These are phyloP conservation scores for Carex parvula DNA, from an alignment of 176 grass and related monocot species.

Conservation along the genomic window DNA sequence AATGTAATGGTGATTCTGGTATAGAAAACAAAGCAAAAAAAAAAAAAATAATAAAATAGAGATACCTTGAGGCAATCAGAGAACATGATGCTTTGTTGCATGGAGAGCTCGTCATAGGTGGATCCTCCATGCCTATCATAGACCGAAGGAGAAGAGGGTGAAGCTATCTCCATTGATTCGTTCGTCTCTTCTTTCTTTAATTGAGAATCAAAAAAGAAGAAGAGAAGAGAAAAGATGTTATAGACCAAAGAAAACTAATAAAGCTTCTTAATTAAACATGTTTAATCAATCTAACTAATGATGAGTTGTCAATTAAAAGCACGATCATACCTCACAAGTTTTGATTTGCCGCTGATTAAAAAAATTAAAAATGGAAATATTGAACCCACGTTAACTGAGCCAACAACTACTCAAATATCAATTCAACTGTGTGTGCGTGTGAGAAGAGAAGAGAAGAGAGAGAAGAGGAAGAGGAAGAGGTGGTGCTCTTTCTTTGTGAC, in stretches of 20 bases:
- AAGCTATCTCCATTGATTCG: slow-evolving; percentile 3
- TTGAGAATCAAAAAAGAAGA: not conserved
- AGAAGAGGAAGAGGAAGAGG: not conserved
- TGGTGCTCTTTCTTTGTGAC: not conserved
- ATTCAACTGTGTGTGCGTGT: not conserved
- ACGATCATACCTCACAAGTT: slow-evolving; percentile 1
- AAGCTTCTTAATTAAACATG: not conserved
- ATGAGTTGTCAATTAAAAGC: slow-evolving; percentile 16
- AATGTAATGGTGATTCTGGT: not conserved
- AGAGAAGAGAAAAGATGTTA: not conserved
- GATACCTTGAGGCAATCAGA: slow-evolving; percentile 76
- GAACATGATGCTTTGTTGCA: slow-evolving; percentile 57
- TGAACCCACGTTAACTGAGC: slow-evolving; percentile 25
- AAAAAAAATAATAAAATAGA: not conserved
- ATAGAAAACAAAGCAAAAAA: not conserved
- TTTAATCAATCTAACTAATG: not conserved
- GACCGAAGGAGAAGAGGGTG: not conserved
- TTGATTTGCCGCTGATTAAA: slow-evolving; percentile 4
- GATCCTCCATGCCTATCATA: slow-evolving; percentile 14
- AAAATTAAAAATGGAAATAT: not conserved
- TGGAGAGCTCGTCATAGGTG: slow-evolving; percentile 55
- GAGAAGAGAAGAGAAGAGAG: not conserved
- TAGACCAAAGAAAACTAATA: not conserved
- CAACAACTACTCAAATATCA: not conserved
- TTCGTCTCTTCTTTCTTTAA: not conserved